These are phyloP conservation scores for Paulownia fortunei DNA, from an alignment of 257 asterid genomes.

Conservation along the genomic window DNA sequence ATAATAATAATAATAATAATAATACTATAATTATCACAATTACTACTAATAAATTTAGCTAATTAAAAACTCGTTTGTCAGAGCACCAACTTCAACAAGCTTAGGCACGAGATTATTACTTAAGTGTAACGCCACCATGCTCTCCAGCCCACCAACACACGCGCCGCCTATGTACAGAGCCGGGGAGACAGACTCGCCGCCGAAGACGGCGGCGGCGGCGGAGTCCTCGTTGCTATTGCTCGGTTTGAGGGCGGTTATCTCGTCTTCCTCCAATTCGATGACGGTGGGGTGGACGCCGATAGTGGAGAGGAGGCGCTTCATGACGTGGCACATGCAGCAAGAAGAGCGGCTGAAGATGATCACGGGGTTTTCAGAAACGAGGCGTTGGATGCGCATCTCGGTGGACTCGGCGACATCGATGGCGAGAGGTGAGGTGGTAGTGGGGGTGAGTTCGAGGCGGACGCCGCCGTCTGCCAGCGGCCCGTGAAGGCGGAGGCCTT, in stretches of 20 bases:
- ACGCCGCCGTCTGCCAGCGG: slow-evolving; percentile 52
- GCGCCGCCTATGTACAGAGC: slow-evolving; percentile 88
- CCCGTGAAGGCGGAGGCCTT: slow-evolving; percentile 48
- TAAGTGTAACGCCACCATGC: slow-evolving; percentile 77
- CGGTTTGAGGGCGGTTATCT: slow-evolving; percentile 53
- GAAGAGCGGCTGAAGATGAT: slow-evolving; percentile 81
- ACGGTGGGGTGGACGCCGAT: slow-evolving; percentile 88
- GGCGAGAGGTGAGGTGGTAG: slow-evolving; percentile 68
- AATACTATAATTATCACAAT: background rate
- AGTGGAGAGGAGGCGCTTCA: slow-evolving; percentile 71
- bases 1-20: background rate
- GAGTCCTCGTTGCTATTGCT: background rate
- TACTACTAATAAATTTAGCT: background rate
- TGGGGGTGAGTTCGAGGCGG: slow-evolving; percentile 65
- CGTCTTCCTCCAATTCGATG: slow-evolving; percentile 81
- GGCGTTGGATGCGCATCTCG: slow-evolving; percentile 81
- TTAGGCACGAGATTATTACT: slow-evolving; percentile 83
- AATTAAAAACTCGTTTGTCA: slow-evolving; percentile 45
- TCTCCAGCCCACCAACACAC: slow-evolving; percentile 85
- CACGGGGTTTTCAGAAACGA: slow-evolving; percentile 76
- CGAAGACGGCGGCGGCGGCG: background rate
- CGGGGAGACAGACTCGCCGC: slow-evolving; percentile 42
- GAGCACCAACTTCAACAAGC: slow-evolving; percentile 84
- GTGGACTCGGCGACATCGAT: slow-evolving; percentile 70
- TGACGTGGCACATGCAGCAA: slow-evolving; percentile 94